phyloP scores from a whole-genome alignment of 352 stramenopile genomes.

The Phytophthora rubi region DNA sequence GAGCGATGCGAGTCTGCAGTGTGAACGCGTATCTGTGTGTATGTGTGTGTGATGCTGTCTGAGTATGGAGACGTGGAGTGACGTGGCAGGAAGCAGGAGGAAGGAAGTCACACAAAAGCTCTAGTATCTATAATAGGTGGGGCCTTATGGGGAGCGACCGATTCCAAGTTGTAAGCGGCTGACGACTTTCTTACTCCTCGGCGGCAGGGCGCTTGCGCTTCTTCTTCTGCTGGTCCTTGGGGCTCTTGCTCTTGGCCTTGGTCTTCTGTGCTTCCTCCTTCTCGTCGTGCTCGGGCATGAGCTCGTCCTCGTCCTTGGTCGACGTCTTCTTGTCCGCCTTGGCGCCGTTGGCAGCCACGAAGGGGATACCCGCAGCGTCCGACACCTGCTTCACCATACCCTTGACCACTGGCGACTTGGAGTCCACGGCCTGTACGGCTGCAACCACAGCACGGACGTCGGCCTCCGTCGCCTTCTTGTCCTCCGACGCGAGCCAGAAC shows the following conservation, averaged over 20 bases:
- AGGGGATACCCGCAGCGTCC: conserved; percentile 43
- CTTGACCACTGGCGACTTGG: conserved; percentile 73
- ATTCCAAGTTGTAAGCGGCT: conserved; percentile 25
- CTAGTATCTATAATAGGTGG: conserved; percentile 53
- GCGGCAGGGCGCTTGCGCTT: conserved; percentile 60
- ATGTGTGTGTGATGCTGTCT: background rate
- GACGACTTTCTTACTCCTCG: conserved; percentile 35
- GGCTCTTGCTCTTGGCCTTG: conserved; percentile 46
- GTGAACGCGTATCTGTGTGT: conserved; percentile 9
- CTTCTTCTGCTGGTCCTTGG: conserved; percentile 50
- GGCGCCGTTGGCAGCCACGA: conserved; percentile 21
- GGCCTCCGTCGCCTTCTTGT: conserved; percentile 27
- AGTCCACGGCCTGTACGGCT: conserved; percentile 55
- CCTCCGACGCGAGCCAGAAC: conserved; percentile 43
- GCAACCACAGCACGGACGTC: conserved; percentile 49
- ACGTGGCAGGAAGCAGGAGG: too few species aligned
- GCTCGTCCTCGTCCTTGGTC: conserved; percentile 29
- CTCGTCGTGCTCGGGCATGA: conserved; percentile 39
- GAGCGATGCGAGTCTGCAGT: conserved; percentile 27
- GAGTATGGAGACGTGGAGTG: background rate
- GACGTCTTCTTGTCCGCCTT: conserved; percentile 38
- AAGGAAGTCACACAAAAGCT: conserved; percentile 36
- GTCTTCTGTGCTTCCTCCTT: conserved; percentile 18
- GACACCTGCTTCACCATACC: conserved; percentile 74
- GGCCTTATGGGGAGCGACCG: conserved; percentile 10